Percentiles rank a stretch among this genome's conserved stretches.
Conservation (phyloP, 768 basidiomycete species). For the Phylloporus arenicola region DNA sequence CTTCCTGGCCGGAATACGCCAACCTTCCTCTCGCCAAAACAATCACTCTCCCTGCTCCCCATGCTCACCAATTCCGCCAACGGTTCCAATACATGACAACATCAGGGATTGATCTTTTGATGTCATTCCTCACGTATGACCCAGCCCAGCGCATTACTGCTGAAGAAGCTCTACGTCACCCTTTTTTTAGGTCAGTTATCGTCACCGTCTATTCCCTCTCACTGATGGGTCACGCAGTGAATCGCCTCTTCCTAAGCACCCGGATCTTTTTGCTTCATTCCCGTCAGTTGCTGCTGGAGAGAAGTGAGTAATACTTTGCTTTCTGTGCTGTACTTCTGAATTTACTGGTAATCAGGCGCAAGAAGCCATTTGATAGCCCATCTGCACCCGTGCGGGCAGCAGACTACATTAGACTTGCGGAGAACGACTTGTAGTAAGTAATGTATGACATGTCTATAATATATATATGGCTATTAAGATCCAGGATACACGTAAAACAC, state of each 20-base stretch:
- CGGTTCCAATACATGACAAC: constrained; percentile 82
- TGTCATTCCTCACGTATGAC: constrained; percentile 82
- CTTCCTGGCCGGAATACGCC: constrained; percentile 82
- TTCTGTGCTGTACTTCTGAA: constrained; percentile 2
- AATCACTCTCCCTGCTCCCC: constrained; percentile 67
- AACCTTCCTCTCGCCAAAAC: constrained; percentile 77
- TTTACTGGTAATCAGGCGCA: constrained; percentile 44
- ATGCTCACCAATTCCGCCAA: constrained; percentile 71
- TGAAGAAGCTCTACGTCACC: constrained; percentile 84
- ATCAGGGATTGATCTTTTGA: constrained; percentile 80
- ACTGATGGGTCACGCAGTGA: constrained; percentile 48
- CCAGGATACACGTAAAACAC: background rate
- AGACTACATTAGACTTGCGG: constrained; percentile 61
- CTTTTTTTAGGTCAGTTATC: constrained; percentile 71
- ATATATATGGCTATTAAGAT: constrained; percentile 1
- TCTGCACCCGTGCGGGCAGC: constrained; percentile 72
- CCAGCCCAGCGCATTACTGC: constrained; percentile 83
- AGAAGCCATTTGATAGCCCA: constrained; percentile 74
- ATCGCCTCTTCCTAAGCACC: constrained; percentile 92
- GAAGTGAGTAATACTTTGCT: constrained; percentile 47
- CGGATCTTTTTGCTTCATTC: constrained; percentile 92
- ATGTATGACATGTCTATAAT: background rate
- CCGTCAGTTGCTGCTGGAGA: constrained; percentile 96
- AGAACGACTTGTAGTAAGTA: constrained; percentile 44
- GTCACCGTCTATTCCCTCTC: background rate